Conservation (phyloP, 139 green algal species). For the Trebouxia sp. region DNA sequence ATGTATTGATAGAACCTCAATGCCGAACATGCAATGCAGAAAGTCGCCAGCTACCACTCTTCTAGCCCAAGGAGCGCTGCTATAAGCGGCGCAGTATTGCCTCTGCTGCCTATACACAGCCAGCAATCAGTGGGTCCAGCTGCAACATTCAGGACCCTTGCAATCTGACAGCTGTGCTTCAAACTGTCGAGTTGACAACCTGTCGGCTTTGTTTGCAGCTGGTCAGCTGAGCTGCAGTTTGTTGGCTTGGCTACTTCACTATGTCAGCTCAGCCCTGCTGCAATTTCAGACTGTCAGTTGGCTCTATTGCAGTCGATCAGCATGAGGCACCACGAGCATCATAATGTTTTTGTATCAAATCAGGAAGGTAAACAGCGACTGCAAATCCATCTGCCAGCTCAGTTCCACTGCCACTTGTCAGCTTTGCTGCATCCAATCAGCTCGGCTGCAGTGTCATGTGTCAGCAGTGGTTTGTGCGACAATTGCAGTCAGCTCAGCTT, state of each 20-base stretch:
- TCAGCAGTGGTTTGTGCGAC: too few species aligned
- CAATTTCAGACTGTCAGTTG: neutral
- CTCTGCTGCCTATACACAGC: neutral
- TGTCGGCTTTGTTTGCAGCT: neutral
- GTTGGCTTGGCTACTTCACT: neutral
- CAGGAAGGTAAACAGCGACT: too few species aligned
- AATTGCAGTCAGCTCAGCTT: too few species aligned
- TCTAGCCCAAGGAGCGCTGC: neutral
- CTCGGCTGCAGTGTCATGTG: too few species aligned
- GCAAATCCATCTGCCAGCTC: too few species aligned
- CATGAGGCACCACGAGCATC: too few species aligned
- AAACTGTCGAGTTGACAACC: neutral
- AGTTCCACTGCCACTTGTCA: too few species aligned
- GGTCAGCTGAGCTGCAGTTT: neutral
- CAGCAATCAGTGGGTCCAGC: neutral
- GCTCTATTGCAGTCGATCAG: too few species aligned
- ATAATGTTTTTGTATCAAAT: too few species aligned
- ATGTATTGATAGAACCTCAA: conserved; percentile 17
- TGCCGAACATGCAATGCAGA: neutral
- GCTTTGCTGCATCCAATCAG: too few species aligned
- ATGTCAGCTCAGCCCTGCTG: neutral
- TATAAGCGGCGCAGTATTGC: neutral
- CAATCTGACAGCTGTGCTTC: neutral
- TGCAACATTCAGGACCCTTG: neutral
- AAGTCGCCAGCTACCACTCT: neutral